Base-by-base conservation (phyloP, 805 yeast species). In the Naumovozyma castellii region DNA sequence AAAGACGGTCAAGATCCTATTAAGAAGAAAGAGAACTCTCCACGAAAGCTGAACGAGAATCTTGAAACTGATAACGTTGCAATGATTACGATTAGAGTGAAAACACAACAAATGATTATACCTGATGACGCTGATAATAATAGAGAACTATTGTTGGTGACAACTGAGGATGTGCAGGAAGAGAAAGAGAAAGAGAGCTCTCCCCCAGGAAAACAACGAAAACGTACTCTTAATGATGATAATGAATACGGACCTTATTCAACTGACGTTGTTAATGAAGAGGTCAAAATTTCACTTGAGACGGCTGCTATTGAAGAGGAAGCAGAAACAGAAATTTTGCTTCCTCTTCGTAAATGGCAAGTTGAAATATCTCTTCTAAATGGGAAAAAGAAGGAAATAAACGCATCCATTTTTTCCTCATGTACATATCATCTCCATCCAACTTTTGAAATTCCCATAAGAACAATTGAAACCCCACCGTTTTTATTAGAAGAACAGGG, bases 391-490 rank as follows among this genome's bases (percentile, higher is more conserved):
- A 71, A 76, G 35, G 88, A 81, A 51, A 68, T 81, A 32, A 85
- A 94, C 13, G 95, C 96, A 1, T 73, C 67, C 42, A 72, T 88
- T 38, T 78, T 92, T 51, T 94, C 85, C 57, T 79, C 78, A 57
- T 95, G 86, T 38, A 83, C 92, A 4, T 92, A 86, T 62, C 75
- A 84, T 46, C 72, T 92, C 44, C 98, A 90, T 67, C 96, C 96
- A 33, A 86, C 97, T 6, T 90, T 90, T 64, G 75, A 73, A 39
- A 81, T 84, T 57, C 97, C 97, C 2, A 75, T 73, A 40, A 73
- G 95, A 57, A 67, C 78, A 16, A 51, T 84, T 53, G 81, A 78
- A 54, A 73, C 75, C 56, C 75, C 84, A 4, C 97, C 97, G 6
- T 90, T 87, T 66, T 70, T 64, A 50, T 74, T 90, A 39, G 82